phyloP scores from a whole-genome alignment of 306 rosid species.

The Vachellia pachyceras region DNA sequence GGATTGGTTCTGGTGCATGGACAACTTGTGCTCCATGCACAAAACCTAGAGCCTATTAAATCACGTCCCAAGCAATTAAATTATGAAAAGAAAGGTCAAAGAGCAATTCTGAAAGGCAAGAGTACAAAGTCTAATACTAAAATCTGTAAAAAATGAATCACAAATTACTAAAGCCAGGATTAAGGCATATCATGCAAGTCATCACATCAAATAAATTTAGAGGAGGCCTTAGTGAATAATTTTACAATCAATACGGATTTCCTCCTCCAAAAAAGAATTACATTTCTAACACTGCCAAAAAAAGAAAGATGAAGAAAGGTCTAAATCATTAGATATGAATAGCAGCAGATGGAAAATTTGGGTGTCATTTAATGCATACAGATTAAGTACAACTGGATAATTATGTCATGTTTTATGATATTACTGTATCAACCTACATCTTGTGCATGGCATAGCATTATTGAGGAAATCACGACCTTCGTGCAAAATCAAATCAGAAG shows the following conservation, averaged over 20 bases:
- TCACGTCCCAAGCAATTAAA: no score
- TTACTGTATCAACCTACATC: background rate
- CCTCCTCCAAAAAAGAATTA: background rate
- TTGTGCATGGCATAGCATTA: background rate
- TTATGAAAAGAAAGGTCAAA: background rate
- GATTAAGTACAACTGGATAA: background rate
- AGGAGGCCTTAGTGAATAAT: constrained; percentile 16
- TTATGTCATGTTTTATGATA: background rate
- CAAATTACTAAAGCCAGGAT: constrained; percentile 10
- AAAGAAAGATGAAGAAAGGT: background rate
- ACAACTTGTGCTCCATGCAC: constrained; percentile 92
- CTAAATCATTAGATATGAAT: background rate
- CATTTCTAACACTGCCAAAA: background rate
- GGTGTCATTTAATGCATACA: background rate
- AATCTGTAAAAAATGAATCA: constrained; percentile 30
- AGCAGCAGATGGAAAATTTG: background rate
- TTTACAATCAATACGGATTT: constrained; percentile 16
- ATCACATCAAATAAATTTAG: background rate
- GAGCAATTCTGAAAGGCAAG: constrained; percentile 19
- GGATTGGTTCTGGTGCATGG: constrained; percentile 92
- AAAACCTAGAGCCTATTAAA: constrained; percentile 97
- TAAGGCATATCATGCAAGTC: constrained; percentile 1
- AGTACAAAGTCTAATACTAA: constrained; percentile 17
- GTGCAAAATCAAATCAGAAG: background rate
- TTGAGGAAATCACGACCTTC: background rate